These are phyloP conservation scores for Tagetes patula DNA, from an alignment of 129 eudicot genomes.

Conservation along the genomic window DNA sequence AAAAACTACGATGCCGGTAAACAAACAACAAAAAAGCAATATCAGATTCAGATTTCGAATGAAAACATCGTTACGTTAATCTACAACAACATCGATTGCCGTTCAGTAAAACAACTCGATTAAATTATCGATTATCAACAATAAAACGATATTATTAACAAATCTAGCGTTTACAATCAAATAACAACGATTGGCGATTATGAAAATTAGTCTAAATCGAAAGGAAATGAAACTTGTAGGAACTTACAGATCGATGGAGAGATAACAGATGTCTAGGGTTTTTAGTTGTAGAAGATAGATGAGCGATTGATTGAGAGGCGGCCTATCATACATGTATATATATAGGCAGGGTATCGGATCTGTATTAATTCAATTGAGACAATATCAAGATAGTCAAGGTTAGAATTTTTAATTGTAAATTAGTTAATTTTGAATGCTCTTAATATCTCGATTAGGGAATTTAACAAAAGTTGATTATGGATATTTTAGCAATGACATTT, in stretches of 20 bases:
- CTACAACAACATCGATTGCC: neutral
- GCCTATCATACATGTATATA: conserved; percentile 10
- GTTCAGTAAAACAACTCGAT: neutral
- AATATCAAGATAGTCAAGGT: conserved; percentile 32
- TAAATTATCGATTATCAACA: neutral
- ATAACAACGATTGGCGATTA: neutral
- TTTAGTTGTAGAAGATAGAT: conserved; percentile 15
- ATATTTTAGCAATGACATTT: no score
- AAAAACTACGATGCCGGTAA: no score
- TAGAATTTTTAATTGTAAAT: no score
- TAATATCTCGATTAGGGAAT: no score
- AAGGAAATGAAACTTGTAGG: neutral
- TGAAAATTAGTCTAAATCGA: neutral
- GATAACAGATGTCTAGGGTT: conserved; percentile 23
- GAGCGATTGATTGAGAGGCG: conserved; percentile 18
- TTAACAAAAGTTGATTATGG: no score
- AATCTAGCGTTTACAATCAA: conserved; percentile 9
- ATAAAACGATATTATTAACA: neutral
- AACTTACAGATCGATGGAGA: conserved; percentile 14
- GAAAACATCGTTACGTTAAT: neutral
- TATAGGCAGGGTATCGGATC: neutral
- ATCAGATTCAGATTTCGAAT: neutral
- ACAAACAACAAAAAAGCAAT: neutral
- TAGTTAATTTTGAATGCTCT: no score
- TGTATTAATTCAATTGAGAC: conserved; percentile 21